Percentiles rank a stretch among this genome's conserved stretches.
Conservation (phyloP, 805 yeast genomes). For the Sugiyamaella smithiae region DNA sequence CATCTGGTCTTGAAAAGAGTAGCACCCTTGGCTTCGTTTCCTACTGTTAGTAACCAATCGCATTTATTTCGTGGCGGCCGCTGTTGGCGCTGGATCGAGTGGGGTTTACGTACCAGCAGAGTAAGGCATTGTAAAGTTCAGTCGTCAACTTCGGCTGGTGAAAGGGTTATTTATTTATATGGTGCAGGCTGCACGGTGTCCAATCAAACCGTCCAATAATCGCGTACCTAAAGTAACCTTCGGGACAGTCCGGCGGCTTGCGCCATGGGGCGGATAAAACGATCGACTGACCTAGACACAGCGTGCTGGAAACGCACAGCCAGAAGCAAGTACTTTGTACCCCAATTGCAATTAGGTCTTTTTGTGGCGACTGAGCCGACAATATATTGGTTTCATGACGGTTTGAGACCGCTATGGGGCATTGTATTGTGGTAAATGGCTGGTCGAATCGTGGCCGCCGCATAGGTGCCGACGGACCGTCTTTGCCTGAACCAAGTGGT, state of each 20-base stretch:
- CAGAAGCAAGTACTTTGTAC: too few species aligned
- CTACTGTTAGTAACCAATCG: constrained; percentile 29
- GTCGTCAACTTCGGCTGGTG: not conserved
- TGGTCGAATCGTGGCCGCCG: too few species aligned
- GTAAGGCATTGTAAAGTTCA: constrained; percentile 12
- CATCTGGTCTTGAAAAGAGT: constrained; percentile 98
- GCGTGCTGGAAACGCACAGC: too few species aligned
- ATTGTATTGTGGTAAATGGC: too few species aligned
- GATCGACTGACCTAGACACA: too few species aligned
- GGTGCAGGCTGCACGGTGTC: not conserved
- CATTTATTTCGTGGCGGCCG: too few species aligned
- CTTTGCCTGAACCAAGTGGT: too few species aligned
- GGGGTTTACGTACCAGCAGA: constrained; percentile 14
- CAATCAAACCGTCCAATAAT: constrained; percentile 10
- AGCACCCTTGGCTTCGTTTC: constrained; percentile 93
- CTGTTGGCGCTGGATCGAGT: not conserved
- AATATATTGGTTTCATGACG: too few species aligned
- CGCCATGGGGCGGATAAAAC: not conserved
- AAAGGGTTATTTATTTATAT: constrained; percentile 3
- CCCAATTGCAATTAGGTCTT: too few species aligned
- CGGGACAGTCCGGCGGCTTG: constrained; percentile 3
- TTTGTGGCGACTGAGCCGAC: too few species aligned
- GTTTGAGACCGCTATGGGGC: too few species aligned
- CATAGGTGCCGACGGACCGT: too few species aligned
- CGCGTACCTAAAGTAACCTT: constrained; percentile 3